Evolutionary conservation across 2,329 filamentous ascomycete species (phyloP).

Genomic region (Fusarium euwallaceae): DNA sequence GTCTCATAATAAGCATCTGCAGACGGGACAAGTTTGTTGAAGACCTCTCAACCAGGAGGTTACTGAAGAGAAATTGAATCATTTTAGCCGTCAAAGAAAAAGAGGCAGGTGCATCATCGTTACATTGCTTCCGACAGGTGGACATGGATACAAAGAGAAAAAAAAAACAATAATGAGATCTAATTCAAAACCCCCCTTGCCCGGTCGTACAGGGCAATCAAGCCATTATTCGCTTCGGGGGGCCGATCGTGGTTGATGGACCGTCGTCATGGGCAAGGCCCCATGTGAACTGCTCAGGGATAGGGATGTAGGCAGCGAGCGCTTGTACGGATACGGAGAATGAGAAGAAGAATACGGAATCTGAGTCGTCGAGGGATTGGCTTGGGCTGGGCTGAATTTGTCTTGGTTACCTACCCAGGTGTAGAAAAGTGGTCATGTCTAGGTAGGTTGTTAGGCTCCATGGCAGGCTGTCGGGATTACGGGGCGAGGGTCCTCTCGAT

Average conservation of each 20-base stretch:
- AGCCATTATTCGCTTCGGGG: conserved; percentile 24
- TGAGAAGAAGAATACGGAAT: conserved; percentile 18
- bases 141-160: conserved; percentile 4
- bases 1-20: not conserved
- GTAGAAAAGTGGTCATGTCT: not conserved
- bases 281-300: not conserved
- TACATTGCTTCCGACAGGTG: not conserved
- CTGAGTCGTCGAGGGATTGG: not conserved
- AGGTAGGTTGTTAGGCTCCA: not conserved
- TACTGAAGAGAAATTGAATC: not conserved
- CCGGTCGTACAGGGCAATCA: conserved; percentile 40
- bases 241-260: conserved; percentile 28
- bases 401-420: conserved; percentile 12
- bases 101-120: conserved; percentile 2
- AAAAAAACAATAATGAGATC: conserved; percentile 11
- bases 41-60: not conserved
- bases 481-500: conserved; percentile 22
- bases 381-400: conserved; percentile 15
- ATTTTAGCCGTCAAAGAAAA: not conserved
- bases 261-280: conserved; percentile 15
- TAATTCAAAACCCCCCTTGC: conserved; percentile 19
- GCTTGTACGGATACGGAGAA: conserved; percentile 2
- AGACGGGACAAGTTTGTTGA: not conserved
- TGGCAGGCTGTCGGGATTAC: conserved; percentile 19
- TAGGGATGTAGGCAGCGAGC: not conserved